Conservation (phyloP, 495 filamentous ascomycete species). For the Delitschia confertaspora region DNA sequence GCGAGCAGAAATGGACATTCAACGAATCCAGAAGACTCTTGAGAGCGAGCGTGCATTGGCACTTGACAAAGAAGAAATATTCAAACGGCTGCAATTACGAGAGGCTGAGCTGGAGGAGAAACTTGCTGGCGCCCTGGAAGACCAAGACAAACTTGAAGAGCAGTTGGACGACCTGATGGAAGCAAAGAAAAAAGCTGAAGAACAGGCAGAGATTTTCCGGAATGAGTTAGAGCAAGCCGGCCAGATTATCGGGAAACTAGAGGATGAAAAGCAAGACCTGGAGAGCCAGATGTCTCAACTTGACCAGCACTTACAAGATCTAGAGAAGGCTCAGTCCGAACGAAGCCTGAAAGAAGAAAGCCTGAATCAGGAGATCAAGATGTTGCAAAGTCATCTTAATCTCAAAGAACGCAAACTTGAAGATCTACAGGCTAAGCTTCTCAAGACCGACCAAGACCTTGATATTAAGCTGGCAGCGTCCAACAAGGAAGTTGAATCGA, state of each 20-base stretch:
- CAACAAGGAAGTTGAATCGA: constrained; percentile 69
- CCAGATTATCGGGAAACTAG: constrained; percentile 70
- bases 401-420: constrained; percentile 85
- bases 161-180: constrained; percentile 83
- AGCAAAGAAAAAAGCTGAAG: constrained; percentile 82
- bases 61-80: constrained; percentile 96
- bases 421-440: constrained; percentile 74
- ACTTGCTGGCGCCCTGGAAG: constrained; percentile 81
- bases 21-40: constrained; percentile 80
- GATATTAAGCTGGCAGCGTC: constrained; percentile 78
- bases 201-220: constrained; percentile 68
- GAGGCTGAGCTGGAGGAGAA: constrained; percentile 89
- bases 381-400: constrained; percentile 82
- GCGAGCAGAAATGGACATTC: constrained; percentile 75
- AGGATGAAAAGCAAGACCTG: constrained; percentile 72
- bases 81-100: constrained; percentile 81
- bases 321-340: constrained; percentile 56
- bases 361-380: constrained; percentile 72
- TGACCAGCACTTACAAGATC: constrained; percentile 55
- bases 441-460: constrained; percentile 80
- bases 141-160: constrained; percentile 88
- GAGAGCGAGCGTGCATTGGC: constrained; percentile 93
- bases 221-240: constrained; percentile 86
- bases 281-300: constrained; percentile 56
- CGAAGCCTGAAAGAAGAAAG: constrained; percentile 63